These are phyloP conservation scores for Pleurotus djamor DNA, from an alignment of 768 basidiomycete genomes.

Conservation along the genomic window DNA sequence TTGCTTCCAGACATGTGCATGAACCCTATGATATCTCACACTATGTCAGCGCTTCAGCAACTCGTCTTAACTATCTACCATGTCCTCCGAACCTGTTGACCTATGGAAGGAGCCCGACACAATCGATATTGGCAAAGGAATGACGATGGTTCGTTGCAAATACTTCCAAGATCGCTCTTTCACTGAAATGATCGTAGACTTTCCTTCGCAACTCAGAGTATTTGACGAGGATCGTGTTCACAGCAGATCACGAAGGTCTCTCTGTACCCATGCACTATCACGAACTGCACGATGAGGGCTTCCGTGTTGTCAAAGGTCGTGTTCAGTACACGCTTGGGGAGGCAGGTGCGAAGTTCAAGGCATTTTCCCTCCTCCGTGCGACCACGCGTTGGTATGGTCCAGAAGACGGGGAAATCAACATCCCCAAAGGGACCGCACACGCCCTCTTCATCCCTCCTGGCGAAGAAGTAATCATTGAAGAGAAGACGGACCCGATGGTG, in stretches of 20 bases:
- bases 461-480: not conserved
- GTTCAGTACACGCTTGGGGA: conserved; percentile 2
- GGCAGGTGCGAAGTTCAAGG: conserved; percentile 1
- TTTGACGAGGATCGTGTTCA: not conserved
- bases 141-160: not conserved
- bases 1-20: no score
- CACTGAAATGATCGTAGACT: not conserved
- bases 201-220: conserved; percentile 3
- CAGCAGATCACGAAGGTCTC: not conserved
- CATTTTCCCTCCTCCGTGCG: not conserved
- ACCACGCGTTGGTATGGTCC: not conserved
- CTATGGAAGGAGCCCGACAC: conserved; percentile 4
- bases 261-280: conserved; percentile 3
- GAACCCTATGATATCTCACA: no score
- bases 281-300: not conserved
- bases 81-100: not conserved
- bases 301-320: conserved; percentile 3
- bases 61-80: not conserved
- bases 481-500: conserved; percentile 3
- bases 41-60: not conserved
- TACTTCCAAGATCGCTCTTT: no score
- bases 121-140: not conserved
- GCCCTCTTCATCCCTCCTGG: not conserved
- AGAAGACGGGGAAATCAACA: conserved; percentile 2
- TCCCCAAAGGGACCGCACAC: conserved; percentile 3